Evolutionary conservation across 495 filamentous ascomycete genomes (phyloP).

Genomic region (Glonium stellatum): DNA sequence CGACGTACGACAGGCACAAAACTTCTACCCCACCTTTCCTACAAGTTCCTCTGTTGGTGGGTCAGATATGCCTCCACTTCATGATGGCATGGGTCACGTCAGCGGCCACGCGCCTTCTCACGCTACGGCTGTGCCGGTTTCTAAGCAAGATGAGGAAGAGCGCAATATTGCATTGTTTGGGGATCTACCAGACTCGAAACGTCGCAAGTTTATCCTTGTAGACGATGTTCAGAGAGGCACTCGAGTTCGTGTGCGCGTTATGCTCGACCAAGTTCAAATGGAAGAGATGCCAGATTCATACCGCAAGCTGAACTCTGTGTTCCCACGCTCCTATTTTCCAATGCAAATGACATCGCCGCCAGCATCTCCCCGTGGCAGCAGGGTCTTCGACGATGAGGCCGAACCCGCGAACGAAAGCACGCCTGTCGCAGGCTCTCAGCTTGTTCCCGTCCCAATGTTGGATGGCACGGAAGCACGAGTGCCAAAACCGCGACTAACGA

Average conservation of each 20-base stretch:
- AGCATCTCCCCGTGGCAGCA: constrained; percentile 51
- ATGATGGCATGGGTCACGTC: constrained; percentile 56
- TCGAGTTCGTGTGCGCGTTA: constrained; percentile 75
- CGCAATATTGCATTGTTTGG: constrained; percentile 63
- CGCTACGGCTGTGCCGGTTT: constrained; percentile 36
- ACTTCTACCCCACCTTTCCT: constrained; percentile 69
- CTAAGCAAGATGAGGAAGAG: constrained; percentile 42
- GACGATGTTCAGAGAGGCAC: constrained; percentile 70
- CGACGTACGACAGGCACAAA: constrained; percentile 67
- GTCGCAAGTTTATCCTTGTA: constrained; percentile 92
- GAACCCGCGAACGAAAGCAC: constrained; percentile 42
- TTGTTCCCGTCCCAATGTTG: constrained; percentile 65
- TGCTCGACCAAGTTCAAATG: constrained; percentile 80
- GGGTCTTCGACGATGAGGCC: constrained; percentile 57
- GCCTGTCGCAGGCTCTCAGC: constrained; percentile 44
- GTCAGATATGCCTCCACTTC: constrained; percentile 65
- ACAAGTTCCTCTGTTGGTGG: constrained; percentile 46
- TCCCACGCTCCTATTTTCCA: constrained; percentile 80
- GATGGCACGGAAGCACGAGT: constrained; percentile 64
- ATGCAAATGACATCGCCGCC: constrained; percentile 78
- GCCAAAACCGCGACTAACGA: constrained; percentile 63
- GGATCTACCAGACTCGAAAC: constrained; percentile 77
- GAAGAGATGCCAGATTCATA: constrained; percentile 92
- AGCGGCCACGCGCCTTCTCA: constrained; percentile 38
- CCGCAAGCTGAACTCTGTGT: constrained; percentile 79